Base-by-base conservation (phyloP, 148 eudicot species). In the Beta vulgaris region DNA sequence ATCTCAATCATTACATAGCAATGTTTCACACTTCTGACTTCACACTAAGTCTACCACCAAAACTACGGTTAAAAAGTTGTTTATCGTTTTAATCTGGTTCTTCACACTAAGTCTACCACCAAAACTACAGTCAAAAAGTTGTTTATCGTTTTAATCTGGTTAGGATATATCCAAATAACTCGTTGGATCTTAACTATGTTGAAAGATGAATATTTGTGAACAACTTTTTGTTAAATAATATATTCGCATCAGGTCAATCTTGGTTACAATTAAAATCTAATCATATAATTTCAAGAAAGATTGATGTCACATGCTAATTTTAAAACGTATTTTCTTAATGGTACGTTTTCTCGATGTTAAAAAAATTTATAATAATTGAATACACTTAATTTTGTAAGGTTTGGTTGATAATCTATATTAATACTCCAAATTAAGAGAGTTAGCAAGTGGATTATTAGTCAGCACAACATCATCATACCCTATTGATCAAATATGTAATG, bases 391-490 rank as follows among this genome's bases (percentile, higher is more conserved):
- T 43, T 51, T 51, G 57, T 21, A 25, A 34, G 25, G 40, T 13
- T 7, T 66, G 3, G 25, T 58, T 58, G 32, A 40, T 39, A 18
- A 66, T 64, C 19, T 8, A n/a, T 39, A 37, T 39, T 12, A 21
- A 5, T 39, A 39, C 29, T 67, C 35, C n/a, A 15, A 40, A 40
- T 42, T 25, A 67, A 67, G 34, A 31, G 53, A 67, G 44, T 67
- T 42, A 21, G n/a, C 13, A 43, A 42, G n/a, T 67, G 71, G 51
- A 43, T 43, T 42, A 42, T 29, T 42, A 67, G 35, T 67, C 53
- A 67, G 35, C 70, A 39, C 31, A 55, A 9, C 60, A 25, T 40
- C 69, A 65, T 65, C 71, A 67, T 67, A 40, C 16, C 49, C 69
- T n/a, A 66, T 66, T 63, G 68, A 63, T 34, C 43, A 61, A 19